Conservation (phyloP, 2,329 filamentous ascomycete species). For the Aspergillus amoenus region DNA sequence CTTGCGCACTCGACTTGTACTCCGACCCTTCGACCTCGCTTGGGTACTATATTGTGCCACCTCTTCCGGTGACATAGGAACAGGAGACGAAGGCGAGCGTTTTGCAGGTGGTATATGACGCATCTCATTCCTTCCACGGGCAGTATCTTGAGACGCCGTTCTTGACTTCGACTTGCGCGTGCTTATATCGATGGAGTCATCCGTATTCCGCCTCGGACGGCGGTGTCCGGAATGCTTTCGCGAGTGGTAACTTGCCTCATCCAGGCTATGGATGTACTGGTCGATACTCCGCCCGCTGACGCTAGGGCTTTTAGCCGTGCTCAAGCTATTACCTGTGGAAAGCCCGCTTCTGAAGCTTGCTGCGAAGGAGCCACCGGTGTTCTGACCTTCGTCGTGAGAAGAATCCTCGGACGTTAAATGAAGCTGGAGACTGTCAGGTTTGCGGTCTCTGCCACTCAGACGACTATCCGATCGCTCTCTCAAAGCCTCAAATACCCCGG, state of each 20-base stretch:
- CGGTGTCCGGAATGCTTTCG: constrained; percentile 51
- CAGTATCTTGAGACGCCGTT: constrained; percentile 62
- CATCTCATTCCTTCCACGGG: constrained; percentile 63
- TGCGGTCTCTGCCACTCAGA: constrained; percentile 69
- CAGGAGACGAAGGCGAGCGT: constrained; percentile 84
- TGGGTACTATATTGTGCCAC: constrained; percentile 48
- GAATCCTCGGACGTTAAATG: constrained; percentile 56
- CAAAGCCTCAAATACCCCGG: constrained; percentile 61
- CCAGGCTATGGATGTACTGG: constrained; percentile 82
- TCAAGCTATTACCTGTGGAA: constrained; percentile 48
- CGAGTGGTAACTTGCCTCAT: constrained; percentile 68
- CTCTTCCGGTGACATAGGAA: constrained; percentile 93
- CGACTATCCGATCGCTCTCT: constrained; percentile 60
- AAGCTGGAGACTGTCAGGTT: constrained; percentile 72
- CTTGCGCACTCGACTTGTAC: constrained; percentile 56
- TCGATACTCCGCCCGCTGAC: constrained; percentile 68
- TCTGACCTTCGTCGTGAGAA: constrained; percentile 52
- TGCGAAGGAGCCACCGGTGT: constrained; percentile 49
- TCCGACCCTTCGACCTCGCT: constrained; percentile 33
- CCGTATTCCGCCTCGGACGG: constrained; percentile 51
- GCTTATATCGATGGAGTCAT: constrained; percentile 46
- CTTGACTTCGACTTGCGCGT: constrained; percentile 52
- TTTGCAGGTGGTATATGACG: constrained; percentile 75
- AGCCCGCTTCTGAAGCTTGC: constrained; percentile 39
- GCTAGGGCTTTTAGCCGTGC: constrained; percentile 55